Evolutionary conservation across 2,329 filamentous ascomycete species (phyloP).

Genomic region (Exophiala sp.): DNA sequence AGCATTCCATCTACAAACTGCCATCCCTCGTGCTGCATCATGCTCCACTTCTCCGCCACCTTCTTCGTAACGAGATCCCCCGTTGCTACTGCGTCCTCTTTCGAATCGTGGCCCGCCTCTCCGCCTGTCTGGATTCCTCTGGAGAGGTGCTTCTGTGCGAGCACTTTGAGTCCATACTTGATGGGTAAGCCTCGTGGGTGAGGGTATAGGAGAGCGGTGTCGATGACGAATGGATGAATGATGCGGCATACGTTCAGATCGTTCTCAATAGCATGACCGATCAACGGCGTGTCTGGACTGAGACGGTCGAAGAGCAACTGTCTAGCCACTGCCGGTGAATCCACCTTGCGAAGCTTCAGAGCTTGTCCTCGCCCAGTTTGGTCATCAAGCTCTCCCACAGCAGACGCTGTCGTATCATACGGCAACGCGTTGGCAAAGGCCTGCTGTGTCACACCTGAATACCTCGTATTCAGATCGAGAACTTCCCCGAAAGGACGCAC

Average conservation of each 20-base stretch:
- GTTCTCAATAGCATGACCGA: conserved; percentile 93
- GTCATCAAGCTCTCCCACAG: conserved; percentile 7
- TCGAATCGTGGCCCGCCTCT: conserved; percentile 73
- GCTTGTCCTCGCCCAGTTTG: conserved; percentile 18
- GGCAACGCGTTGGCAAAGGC: conserved; percentile 65
- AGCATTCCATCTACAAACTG: conserved; percentile 46
- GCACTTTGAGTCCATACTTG: conserved; percentile 67
- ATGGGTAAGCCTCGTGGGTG: conserved; percentile 70
- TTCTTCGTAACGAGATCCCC: conserved; percentile 75
- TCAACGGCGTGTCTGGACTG: conserved; percentile 69
- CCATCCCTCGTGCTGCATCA: conserved; percentile 64
- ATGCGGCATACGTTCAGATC: conserved; percentile 82
- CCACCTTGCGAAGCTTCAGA: conserved; percentile 62
- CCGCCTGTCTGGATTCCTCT: conserved; percentile 71
- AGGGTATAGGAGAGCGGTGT: conserved; percentile 79
- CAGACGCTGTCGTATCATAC: conserved; percentile 38
- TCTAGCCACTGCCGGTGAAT: conserved; percentile 68
- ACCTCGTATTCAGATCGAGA: conserved; percentile 85
- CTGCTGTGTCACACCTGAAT: conserved; percentile 76
- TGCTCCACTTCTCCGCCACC: conserved; percentile 64
- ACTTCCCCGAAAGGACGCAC: conserved; percentile 78
- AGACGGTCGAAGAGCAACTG: conserved; percentile 70
- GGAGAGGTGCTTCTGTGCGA: conserved; percentile 64
- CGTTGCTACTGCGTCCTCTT: conserved; percentile 82
- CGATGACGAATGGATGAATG: conserved; percentile 76